Evolutionary conservation across 1,284 basidiomycete genomes (phyloP), one percentile per base, ranked within the genome.

Genomic region (Ustilago cynodontis): DNA sequence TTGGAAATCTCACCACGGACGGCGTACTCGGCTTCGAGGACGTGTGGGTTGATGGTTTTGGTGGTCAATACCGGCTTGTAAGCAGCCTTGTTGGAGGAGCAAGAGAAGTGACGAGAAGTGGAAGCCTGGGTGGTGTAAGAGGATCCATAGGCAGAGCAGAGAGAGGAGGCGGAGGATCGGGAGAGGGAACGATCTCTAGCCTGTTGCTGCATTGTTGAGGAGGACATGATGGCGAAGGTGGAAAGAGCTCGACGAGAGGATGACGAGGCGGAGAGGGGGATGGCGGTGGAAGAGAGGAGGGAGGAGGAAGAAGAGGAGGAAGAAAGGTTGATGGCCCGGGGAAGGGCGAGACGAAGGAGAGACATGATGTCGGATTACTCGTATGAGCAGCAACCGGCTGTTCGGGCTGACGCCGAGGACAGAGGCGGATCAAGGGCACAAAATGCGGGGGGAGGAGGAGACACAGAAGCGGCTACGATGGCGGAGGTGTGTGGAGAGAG

Each of bases 1-100:
- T 73, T 93, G 16, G 96, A 95, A 77, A 99, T 91, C 87, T 96
- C 95, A 63, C 97, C 96, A 66, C 96, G 93, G 33, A 99, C 97
- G 68, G 96, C 96, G 86, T 99, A 99, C 87, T 98, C 91, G 67
- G 97, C 96, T 57, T 93, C 91, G 82, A 91, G 89, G 61, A 98
- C 90, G 69, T 92, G 89, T 2, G 93, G 94, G 88, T 98, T 99
- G 87, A 87, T 86, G 22, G 82, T 80, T 26, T 79, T 71, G 20
- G 76, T 55, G 50, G 82, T 82, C 28, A 88, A 68, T 13, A 86
- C 78, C 37, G 64, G 76, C 35, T 69, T 61, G 68, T 94, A 89
- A 49, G 89, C 39, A 16, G 18, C 1, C 11, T 7, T n/a, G 45
- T 70, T 73, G 49, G 78, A 72, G 3, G 75, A 72, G 16, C 71